Evolutionary conservation across 495 filamentous ascomycete genomes (phyloP).

Genomic region (Aspergillus nidulans): DNA sequence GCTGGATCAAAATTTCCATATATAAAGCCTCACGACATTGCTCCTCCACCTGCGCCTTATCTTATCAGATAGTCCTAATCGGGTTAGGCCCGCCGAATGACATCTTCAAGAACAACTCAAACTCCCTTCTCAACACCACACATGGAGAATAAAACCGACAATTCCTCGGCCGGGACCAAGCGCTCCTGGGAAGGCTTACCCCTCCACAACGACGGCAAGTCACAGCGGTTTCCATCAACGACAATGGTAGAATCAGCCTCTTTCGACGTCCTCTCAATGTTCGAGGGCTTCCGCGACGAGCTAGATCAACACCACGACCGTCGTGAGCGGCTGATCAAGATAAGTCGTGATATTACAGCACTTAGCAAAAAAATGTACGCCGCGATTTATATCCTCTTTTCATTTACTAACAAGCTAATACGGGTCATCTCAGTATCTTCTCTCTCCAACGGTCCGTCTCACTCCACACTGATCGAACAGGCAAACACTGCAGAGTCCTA

Average conservation of each 20-base stretch:
- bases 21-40: no score
- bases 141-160: neutral
- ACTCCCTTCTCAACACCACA: neutral
- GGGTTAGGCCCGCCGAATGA: slow-evolving; percentile 12
- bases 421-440: slow-evolving; percentile 60
- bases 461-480: slow-evolving; percentile 1
- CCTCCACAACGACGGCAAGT: slow-evolving; percentile 25
- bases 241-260: slow-evolving; percentile 25
- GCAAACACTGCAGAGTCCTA: slow-evolving; percentile 1
- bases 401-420: neutral
- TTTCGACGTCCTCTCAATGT: slow-evolving; percentile 62
- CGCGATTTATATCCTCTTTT: neutral
- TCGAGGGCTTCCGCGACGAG: slow-evolving; percentile 77
- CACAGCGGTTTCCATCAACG: slow-evolving; percentile 14
- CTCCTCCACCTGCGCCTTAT: slow-evolving; percentile 4
- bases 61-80: slow-evolving; percentile 21
- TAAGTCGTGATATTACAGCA: slow-evolving; percentile 84
- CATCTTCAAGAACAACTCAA: slow-evolving; percentile 8
- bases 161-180: slow-evolving; percentile 48
- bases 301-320: slow-evolving; percentile 93
- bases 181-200: slow-evolving; percentile 57
- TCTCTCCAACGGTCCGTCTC: slow-evolving; percentile 72
- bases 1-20: no score
- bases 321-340: slow-evolving; percentile 83
- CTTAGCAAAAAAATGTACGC: slow-evolving; percentile 93